Evolutionary conservation across 345 rosid genomes (phyloP), one percentile per base, ranked within the genome.

Genomic region (Cardamine occulta): DNA sequence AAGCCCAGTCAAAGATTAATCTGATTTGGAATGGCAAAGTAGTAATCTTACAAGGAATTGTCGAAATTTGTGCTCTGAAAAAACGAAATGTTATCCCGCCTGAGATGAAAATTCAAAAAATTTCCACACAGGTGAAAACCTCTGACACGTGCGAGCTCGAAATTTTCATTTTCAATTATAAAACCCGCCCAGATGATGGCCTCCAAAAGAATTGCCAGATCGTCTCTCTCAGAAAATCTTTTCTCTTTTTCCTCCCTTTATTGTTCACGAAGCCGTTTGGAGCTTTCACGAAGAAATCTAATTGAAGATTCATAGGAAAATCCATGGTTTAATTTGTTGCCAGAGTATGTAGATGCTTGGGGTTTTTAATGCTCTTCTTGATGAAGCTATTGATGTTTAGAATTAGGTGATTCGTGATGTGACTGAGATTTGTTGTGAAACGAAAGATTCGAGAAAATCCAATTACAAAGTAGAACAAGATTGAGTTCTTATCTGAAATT

Each of bases 171-270:
- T 76, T 63, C 71, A 63, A 63, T 76, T 34, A 70, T 63, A 76
- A 70, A 76, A 76, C 80, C 80, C 80, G 80, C 75, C 80, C 45
- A 69, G 68, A 69, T 8, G 51, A 69, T 44, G 59, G 8, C 29
- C 70, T 62, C 6, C 1, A 56, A 74, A 55, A 42, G 44, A 74
- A 32, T 65, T 47, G 80, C 80, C 80, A 76, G 75, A 69, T 76
- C 75, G 80, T 75, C 74, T 76, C 49, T 18, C 68, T 39, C 63
- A 60, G 13, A 69, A 53, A 70, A 76, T 65, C 75, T 24, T 23
- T 32, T 18, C 78, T 56, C 74, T 40, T 67, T 21, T 49, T 68
- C 78, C 55, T 67, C 45, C 31, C 48, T 74, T 75, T 75, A 74
- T 59, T 5, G 47, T 62, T 61, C 69, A 7, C 74, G 35, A 74